Evolutionary conservation across 2,329 filamentous ascomycete species (phyloP).

Genomic region (Penicillium fuscoglaucum): DNA sequence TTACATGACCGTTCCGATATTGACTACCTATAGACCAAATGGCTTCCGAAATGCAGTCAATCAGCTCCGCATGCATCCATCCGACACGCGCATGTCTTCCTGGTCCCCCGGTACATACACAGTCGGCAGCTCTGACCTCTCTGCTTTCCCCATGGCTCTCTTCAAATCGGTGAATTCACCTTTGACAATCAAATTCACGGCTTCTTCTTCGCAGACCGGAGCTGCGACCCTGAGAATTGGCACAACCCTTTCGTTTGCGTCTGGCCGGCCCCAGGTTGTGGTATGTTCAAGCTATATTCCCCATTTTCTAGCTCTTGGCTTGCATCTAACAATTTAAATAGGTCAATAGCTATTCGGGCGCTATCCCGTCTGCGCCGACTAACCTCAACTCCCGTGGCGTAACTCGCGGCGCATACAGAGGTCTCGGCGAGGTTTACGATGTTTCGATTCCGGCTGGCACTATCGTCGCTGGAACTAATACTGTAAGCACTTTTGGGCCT

Average conservation of each 20-base stretch:
- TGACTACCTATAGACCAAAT: conserved; percentile 43
- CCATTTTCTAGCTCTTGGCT: fast-evolving
- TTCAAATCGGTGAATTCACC: conserved; percentile 62
- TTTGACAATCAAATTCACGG: conserved; percentile 61
- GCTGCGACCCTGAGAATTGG: conserved; percentile 63
- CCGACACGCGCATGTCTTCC: conserved; percentile 61
- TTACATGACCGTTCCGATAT: conserved; percentile 10
- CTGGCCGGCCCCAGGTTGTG: conserved; percentile 57
- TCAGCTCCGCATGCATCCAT: conserved; percentile 68
- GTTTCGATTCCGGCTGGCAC: conserved; percentile 60
- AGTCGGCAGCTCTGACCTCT: conserved; percentile 55
- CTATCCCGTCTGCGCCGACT: conserved; percentile 55
- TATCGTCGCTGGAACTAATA: conserved; percentile 61
- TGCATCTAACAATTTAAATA: background rate
- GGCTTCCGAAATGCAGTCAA: conserved; percentile 68
- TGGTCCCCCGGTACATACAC: conserved; percentile 65
- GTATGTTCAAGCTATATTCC: conserved; percentile 3
- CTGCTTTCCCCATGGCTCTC: conserved; percentile 65
- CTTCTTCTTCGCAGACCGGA: conserved; percentile 52
- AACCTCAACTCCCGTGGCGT: conserved; percentile 67
- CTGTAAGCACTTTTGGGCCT: conserved; percentile 28
- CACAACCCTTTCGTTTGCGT: conserved; percentile 63
- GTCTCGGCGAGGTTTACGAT: conserved; percentile 64
- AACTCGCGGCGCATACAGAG: conserved; percentile 65
- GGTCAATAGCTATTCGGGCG: conserved; percentile 57